Percentiles rank a stretch among this genome's conserved stretches.
phyloP scores from a whole-genome alignment of 2,329 filamentous ascomycete genomes.

The Clarireedia sp. region DNA sequence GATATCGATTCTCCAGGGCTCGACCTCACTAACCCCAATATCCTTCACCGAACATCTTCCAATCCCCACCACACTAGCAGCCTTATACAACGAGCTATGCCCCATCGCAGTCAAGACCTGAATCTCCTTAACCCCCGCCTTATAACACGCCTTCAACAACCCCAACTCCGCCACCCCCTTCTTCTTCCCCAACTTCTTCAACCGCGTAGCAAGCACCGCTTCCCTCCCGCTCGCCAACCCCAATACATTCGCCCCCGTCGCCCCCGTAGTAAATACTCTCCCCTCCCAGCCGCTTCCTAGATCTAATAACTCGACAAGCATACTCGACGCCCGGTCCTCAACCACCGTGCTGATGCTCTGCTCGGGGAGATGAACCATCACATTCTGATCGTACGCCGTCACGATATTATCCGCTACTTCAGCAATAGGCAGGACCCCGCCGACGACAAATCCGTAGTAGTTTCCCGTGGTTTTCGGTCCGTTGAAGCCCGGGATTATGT shows the following conservation, averaged over 20 bases:
- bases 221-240: slow-evolving; percentile 67
- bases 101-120: slow-evolving; percentile 74
- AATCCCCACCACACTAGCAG: slow-evolving; percentile 72
- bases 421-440: slow-evolving; percentile 70
- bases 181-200: slow-evolving; percentile 25
- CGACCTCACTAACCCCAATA: slow-evolving; percentile 41
- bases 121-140: slow-evolving; percentile 57
- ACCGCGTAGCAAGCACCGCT: slow-evolving; percentile 40
- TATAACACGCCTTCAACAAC: slow-evolving; percentile 55
- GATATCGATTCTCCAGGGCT: slow-evolving; percentile 66
- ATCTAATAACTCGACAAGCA: slow-evolving; percentile 60
- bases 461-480: slow-evolving; percentile 26
- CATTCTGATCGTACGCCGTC: slow-evolving; percentile 72
- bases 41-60: slow-evolving; percentile 62
- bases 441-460: slow-evolving; percentile 88
- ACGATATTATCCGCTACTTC: slow-evolving; percentile 80
- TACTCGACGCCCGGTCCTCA: slow-evolving; percentile 62
- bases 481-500: slow-evolving; percentile 35
- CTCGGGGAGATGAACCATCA: slow-evolving; percentile 69
- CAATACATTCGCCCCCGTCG: slow-evolving; percentile 57
- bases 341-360: slow-evolving; percentile 71
- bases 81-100: slow-evolving; percentile 79
- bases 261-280: slow-evolving; percentile 70
- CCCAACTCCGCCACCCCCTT: slow-evolving; percentile 60
- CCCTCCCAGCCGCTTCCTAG: slow-evolving; percentile 59